Conservation (phyloP, 768 basidiomycete genomes). For the Coprinopsis strossmayeri region DNA sequence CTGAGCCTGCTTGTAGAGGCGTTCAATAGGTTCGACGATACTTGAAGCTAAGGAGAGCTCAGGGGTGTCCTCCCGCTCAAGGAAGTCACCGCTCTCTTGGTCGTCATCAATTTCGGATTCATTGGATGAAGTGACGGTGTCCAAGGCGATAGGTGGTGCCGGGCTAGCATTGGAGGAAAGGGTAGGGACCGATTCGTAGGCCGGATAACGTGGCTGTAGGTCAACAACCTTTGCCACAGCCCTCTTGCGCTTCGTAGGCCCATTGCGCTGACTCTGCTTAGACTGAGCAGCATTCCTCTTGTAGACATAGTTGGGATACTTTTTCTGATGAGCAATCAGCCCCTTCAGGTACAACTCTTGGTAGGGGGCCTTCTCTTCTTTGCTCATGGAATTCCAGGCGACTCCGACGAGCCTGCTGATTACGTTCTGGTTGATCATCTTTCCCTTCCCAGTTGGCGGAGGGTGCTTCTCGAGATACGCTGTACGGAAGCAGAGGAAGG, state of each 20-base stretch:
- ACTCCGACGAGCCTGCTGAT: background rate
- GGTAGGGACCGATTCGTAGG: background rate
- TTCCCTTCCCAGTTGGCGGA: background rate
- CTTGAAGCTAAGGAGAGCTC: background rate
- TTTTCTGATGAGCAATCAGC: background rate
- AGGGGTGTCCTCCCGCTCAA: background rate
- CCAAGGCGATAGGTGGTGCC: background rate
- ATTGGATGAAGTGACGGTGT: background rate
- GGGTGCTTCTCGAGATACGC: slow-evolving; percentile 34
- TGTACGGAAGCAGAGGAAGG: slow-evolving; percentile 76
- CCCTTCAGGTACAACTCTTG: background rate
- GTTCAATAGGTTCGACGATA: background rate
- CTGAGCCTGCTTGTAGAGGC: background rate
- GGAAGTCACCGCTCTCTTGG: background rate
- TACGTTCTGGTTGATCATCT: background rate
- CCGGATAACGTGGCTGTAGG: background rate
- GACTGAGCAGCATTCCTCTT: background rate
- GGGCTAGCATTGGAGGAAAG: background rate
- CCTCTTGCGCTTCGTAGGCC: background rate
- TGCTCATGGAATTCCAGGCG: background rate
- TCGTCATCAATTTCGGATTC: background rate
- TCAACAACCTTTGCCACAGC: background rate
- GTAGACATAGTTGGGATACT: background rate
- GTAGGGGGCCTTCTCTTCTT: background rate
- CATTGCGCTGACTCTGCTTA: background rate